These are phyloP conservation scores for Prototheca wickerhamii DNA, from an alignment of 163 green algal genomes.

Conservation along the genomic window DNA sequence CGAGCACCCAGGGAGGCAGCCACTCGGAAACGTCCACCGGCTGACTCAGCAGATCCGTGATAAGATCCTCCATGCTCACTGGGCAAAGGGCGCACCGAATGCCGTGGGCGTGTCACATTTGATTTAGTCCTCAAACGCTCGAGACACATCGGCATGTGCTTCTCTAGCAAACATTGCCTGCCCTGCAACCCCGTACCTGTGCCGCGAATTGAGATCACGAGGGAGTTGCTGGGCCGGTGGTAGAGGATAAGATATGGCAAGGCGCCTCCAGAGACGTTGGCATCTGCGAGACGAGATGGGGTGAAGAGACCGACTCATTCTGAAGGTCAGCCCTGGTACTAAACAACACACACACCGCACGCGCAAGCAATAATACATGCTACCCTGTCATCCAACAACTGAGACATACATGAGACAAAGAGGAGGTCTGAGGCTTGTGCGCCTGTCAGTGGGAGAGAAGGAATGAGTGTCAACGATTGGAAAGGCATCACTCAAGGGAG, in stretches of 20 bases:
- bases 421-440: not conserved
- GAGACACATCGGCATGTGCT: too few relatives aligned
- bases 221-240: conserved; percentile 19
- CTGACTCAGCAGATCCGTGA: conserved; percentile 29
- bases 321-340: conserved; percentile 37
- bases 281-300: too few relatives aligned
- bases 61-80: conserved; percentile 26
- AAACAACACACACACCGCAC: too few relatives aligned
- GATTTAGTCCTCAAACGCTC: too few relatives aligned
- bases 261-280: conserved; percentile 19
- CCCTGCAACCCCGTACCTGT: conserved; percentile 20
- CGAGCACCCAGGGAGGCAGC: conserved; percentile 27
- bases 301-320: conserved; percentile 32
- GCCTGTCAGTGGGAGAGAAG: too few relatives aligned
- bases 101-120: conserved; percentile 6
- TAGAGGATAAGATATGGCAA: conserved; percentile 44
- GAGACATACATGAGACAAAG: not conserved
- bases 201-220: conserved; percentile 42
- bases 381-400: too few relatives aligned
- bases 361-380: too few relatives aligned
- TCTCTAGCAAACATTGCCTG: conserved; percentile 8
- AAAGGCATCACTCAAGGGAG: too few relatives aligned
- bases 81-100: not conserved
- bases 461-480: too few relatives aligned
- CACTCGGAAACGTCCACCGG: conserved; percentile 17